phyloP scores from a whole-genome alignment of 106 monocot genomes.

The Dendrobium officinale region DNA sequence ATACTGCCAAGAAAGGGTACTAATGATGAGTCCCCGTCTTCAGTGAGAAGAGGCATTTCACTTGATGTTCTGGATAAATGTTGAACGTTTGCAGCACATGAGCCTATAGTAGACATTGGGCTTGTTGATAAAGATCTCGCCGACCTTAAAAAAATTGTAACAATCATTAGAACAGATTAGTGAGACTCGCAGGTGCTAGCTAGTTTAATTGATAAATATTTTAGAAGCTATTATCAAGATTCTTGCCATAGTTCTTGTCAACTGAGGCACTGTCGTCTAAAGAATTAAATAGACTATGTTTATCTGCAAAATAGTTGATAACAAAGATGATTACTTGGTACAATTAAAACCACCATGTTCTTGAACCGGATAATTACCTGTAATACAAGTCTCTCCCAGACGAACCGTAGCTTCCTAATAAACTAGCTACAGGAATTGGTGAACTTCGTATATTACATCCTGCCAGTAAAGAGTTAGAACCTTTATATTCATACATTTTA shows the following conservation, averaged over 20 bases:
- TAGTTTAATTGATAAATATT: too few relatives aligned
- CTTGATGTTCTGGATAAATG: slow-evolving; percentile 18
- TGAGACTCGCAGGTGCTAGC: too few relatives aligned
- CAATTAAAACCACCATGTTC: too few relatives aligned
- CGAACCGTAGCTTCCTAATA: slow-evolving; percentile 13
- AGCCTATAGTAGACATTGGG: slow-evolving; percentile 44
- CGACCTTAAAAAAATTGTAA: slow-evolving; percentile 48
- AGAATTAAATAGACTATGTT: not conserved
- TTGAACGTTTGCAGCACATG: slow-evolving; percentile 23
- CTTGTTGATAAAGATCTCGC: slow-evolving; percentile 76
- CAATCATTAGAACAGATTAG: not conserved
- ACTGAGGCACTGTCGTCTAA: not conserved
- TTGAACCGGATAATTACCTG: slow-evolving; percentile 34
- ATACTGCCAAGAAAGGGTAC: slow-evolving; percentile 36
- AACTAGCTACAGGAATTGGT: slow-evolving; percentile 51
- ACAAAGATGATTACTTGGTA: not conserved
- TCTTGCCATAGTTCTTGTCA: not conserved
- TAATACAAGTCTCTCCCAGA: slow-evolving; percentile 55
- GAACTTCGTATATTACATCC: slow-evolving; percentile 18
- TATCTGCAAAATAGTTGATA: not conserved
- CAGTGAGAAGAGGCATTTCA: slow-evolving; percentile 10
- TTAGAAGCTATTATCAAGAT: too few relatives aligned
- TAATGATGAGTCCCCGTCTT: slow-evolving; percentile 14
- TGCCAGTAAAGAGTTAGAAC: not conserved
- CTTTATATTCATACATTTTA: slow-evolving; percentile 1